Evolutionary conservation across 345 rosid genomes (phyloP), one percentile per base, ranked within the genome.

Genomic region (Camelina sativa): DNA sequence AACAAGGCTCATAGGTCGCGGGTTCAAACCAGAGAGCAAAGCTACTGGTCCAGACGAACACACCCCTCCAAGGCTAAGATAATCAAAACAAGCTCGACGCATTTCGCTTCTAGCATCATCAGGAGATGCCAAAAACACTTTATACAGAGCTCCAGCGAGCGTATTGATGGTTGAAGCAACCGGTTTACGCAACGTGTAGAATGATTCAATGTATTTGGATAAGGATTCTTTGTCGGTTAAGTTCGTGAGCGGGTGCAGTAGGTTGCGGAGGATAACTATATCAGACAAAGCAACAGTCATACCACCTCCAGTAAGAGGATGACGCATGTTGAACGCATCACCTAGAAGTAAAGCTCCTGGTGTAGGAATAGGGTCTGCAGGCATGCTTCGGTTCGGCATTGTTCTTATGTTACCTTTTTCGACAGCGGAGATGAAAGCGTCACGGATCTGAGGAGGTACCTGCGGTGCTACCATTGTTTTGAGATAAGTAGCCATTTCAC

Each of bases 101-200:
- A 84, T 84, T 70, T 84, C 87, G 50, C 23, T 76, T 58, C 89
- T 82, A 8, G 85, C 87, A 70, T 84, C 75, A 20, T 86, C 86
- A 0, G 83, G 80, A 15, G 85, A 84, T 48, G 85, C 81, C 19
- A 76, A 80, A 53, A 86, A 86, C 17, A 84, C 87, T 81, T 82
- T 82, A 8, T 86, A 86, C 12, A 84, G 82, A 25, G 89, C 87
- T 1, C 83, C 84, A 8, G 89, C 89, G 3, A 86, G 79, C 2
- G 87, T 86, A 62, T 86, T 86, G 19, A 84, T 86, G 2, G 89
- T 86, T 11, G 89, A 84, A 16, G 89, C 89, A 65, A 86, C 82
- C 4, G 89, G 89, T 83, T 85, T 85, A n/a, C 89, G 78, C 67
- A 85, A 76, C 1, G 87, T 85, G 79, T 85, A 85, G 55, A 85